Conservation (phyloP, 2,329 filamentous ascomycete species). For the Rosellinia necatrix region DNA sequence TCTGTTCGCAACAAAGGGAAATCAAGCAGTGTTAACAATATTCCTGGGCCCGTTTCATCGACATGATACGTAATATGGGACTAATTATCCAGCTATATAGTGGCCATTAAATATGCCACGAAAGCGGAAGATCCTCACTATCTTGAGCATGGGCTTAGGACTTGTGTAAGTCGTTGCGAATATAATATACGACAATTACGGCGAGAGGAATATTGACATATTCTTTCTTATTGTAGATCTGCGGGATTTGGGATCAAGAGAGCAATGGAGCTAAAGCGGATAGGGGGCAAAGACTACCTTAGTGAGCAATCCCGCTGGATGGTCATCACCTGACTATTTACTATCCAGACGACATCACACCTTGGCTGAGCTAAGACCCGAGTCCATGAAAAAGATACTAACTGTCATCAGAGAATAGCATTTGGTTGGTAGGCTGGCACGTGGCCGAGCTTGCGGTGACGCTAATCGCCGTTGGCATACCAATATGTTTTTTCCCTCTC, state of each 20-base stretch:
- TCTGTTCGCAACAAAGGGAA: too few relatives aligned
- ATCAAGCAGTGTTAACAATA: too few relatives aligned
- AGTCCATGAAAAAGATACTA: neutral
- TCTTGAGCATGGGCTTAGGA: constrained; percentile 26
- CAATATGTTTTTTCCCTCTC: constrained; percentile 28
- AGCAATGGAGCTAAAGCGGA: neutral
- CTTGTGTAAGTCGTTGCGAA: constrained; percentile 24
- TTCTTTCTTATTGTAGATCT: constrained; percentile 1
- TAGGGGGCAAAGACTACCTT: constrained; percentile 14
- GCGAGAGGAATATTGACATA: neutral
- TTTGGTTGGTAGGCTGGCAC: constrained; percentile 30
- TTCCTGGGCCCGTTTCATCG: too few relatives aligned
- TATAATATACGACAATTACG: neutral
- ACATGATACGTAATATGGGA: neutral
- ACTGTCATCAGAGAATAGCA: constrained; percentile 12
- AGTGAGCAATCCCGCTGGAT: constrained; percentile 7
- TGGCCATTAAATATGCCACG: neutral
- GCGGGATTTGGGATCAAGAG: constrained; percentile 16
- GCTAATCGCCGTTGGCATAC: constrained; percentile 31
- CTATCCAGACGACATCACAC: too few relatives aligned
- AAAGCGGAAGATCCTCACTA: constrained; percentile 19
- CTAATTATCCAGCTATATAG: constrained; percentile 3
- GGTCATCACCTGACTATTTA: neutral
- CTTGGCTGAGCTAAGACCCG: too few relatives aligned
- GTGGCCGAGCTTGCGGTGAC: constrained; percentile 28